These are phyloP conservation scores for Candida ovalis DNA, from an alignment of 805 yeast species.

Conservation along the genomic window DNA sequence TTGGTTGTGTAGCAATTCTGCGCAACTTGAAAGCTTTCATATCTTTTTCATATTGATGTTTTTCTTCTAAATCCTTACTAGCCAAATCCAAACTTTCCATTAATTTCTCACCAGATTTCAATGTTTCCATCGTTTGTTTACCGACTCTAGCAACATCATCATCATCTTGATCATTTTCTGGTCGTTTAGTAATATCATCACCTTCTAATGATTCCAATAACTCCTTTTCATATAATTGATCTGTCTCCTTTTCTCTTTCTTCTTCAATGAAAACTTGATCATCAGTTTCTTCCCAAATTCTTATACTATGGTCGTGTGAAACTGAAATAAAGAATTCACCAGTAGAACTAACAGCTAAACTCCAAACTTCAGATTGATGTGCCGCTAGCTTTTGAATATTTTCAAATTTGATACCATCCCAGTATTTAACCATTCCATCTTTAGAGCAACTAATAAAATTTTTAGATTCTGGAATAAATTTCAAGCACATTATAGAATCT, in stretches of 20 bases:
- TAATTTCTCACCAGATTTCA: slow-evolving; percentile 90
- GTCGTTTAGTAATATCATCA: slow-evolving; percentile 35
- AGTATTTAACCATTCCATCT: slow-evolving; percentile 85
- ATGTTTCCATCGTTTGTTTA: slow-evolving; percentile 83
- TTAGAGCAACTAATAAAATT: slow-evolving; percentile 87
- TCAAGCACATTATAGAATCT: slow-evolving; percentile 88
- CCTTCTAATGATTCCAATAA: slow-evolving; percentile 69
- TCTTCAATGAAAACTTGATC: slow-evolving; percentile 97
- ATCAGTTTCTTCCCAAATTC: slow-evolving; percentile 91
- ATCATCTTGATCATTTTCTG: slow-evolving; percentile 35
- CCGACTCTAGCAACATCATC: slow-evolving; percentile 64
- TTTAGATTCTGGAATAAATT: slow-evolving; percentile 80
- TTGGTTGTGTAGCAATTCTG: slow-evolving; percentile 46
- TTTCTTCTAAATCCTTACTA: slow-evolving; percentile 58
- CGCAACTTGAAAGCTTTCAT: slow-evolving; percentile 35
- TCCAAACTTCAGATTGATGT: slow-evolving; percentile 95
- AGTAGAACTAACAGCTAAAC: slow-evolving; percentile 67
- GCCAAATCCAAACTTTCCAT: slow-evolving; percentile 92
- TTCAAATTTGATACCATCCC: slow-evolving; percentile 98
- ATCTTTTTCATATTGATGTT: slow-evolving; percentile 46
- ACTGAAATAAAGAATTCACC: slow-evolving; percentile 75
- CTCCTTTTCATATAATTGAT: slow-evolving; percentile 83
- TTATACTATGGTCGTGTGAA: slow-evolving; percentile 88
- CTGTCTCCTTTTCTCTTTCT: slow-evolving; percentile 93
- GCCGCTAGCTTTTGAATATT: slow-evolving; percentile 82